Percentiles rank a stretch among this genome's conserved stretches.
phyloP scores from a whole-genome alignment of 495 filamentous ascomycete genomes.

The Neurospora sp. region DNA sequence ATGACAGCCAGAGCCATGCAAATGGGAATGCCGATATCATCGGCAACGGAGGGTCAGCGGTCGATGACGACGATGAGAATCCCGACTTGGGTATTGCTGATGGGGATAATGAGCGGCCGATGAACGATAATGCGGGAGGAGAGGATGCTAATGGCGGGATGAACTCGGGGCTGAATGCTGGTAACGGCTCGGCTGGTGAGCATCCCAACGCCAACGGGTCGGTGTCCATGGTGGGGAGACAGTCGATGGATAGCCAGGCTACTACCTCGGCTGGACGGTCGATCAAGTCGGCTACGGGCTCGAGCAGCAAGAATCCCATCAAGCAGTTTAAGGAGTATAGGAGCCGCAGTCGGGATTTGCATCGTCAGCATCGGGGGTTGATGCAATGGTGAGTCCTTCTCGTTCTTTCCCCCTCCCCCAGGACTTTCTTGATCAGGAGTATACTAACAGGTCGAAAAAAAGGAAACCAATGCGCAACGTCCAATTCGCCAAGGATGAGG shows the following conservation, averaged over 20 bases:
- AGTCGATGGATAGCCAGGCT: conserved; percentile 12
- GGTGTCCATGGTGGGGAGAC: conserved; percentile 2
- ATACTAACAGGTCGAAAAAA: not conserved
- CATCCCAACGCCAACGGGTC: not conserved
- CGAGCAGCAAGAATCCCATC: conserved; percentile 33
- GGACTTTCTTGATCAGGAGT: not conserved
- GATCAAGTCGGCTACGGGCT: conserved; percentile 3
- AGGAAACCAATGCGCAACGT: conserved; percentile 53
- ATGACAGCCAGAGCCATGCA: not conserved
- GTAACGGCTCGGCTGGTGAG: not conserved
- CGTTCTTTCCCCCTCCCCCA: too few species aligned
- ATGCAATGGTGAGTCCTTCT: conserved; percentile 75
- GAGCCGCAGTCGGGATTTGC: conserved; percentile 42
- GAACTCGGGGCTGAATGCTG: conserved; percentile 3
- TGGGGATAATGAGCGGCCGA: conserved; percentile 13
- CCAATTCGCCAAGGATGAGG: conserved; percentile 63
- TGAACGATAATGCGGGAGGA: not conserved
- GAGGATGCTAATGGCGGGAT: conserved; percentile 1
- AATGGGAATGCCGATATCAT: not conserved
- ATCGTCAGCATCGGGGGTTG: conserved; percentile 58
- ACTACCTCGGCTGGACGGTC: conserved; percentile 4
- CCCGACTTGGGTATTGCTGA: conserved; percentile 39
- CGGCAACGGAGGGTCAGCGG: not conserved
- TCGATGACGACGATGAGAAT: conserved; percentile 12
- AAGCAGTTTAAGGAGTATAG: conserved; percentile 44